Evolutionary conservation across 106 monocot genomes (phyloP).

Genomic region (Dioscorea zingiberensis): DNA sequence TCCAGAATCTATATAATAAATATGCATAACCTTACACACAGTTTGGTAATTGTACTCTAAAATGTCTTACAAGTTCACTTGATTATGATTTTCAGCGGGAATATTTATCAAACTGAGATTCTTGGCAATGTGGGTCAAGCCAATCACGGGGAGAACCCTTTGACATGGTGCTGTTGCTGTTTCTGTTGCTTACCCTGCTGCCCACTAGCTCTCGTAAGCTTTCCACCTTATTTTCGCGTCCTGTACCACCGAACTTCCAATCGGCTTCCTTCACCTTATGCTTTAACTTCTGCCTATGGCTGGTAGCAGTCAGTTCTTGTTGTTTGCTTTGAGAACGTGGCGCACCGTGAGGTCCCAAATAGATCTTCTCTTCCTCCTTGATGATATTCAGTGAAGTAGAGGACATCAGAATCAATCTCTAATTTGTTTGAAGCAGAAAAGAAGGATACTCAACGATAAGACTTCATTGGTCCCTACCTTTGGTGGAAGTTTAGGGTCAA

Average conservation of each 20-base stretch:
- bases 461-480: constrained; percentile 13
- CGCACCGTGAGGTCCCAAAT: constrained; percentile 87
- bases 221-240: constrained; percentile 53
- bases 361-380: constrained; percentile 30
- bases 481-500: constrained; percentile 16
- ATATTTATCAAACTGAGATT: constrained; percentile 54
- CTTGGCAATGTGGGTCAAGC: constrained; percentile 88
- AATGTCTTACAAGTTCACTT: background rate
- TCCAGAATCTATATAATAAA: too few species aligned
- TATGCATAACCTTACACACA: too few species aligned
- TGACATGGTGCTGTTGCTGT: constrained; percentile 4
- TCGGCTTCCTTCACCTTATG: constrained; percentile 77
- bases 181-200: background rate
- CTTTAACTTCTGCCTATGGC: constrained; percentile 51
- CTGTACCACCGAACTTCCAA: constrained; percentile 28
- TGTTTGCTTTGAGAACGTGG: constrained; percentile 62
- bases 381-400: constrained; percentile 12
- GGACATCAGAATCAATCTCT: background rate
- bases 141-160: constrained; percentile 53
- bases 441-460: background rate
- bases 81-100: constrained; percentile 2
- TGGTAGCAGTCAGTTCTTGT: constrained; percentile 24
- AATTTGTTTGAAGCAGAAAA: background rate
- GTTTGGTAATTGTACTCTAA: too few species aligned
- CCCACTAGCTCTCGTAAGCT: constrained; percentile 48